Percentiles rank a stretch among this genome's conserved stretches.
These are phyloP conservation scores for Punctularia strigosozonata DNA, from an alignment of 768 basidiomycete species.

Conservation along the genomic window DNA sequence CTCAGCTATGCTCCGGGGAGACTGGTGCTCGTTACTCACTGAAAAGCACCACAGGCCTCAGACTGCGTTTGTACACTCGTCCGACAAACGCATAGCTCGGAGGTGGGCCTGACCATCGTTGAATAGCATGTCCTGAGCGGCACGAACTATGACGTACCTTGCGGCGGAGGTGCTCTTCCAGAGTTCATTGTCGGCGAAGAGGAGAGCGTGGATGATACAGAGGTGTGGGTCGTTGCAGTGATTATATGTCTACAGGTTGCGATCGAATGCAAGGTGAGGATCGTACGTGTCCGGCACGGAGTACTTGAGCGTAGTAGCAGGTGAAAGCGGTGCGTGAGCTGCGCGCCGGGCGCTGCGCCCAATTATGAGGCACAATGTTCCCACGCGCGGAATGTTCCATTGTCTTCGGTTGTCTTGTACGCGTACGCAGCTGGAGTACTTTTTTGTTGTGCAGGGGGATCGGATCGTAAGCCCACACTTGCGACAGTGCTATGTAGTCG, in stretches of 20 bases:
- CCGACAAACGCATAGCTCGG: slow-evolving; percentile 51
- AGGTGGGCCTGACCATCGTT: slow-evolving; percentile 14
- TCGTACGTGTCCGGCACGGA: neutral
- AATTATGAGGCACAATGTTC: no score
- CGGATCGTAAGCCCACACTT: no score
- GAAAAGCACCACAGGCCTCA: slow-evolving; percentile 48
- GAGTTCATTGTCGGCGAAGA: neutral
- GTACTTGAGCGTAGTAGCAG: no score
- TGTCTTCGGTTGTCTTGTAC: no score
- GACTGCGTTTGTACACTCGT: slow-evolving; percentile 40
- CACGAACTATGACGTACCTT: neutral
- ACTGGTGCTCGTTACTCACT: slow-evolving; percentile 13
- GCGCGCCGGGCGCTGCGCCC: no score
- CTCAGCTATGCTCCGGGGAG: neutral
- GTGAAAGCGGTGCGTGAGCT: no score
- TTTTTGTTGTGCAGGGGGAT: no score
- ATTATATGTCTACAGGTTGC: neutral
- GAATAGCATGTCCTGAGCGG: neutral
- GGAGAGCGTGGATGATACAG: neutral
- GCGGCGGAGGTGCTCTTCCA: neutral
- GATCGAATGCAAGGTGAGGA: neutral
- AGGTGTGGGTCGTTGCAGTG: neutral
- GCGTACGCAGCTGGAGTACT: no score
- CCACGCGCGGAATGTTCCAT: no score
- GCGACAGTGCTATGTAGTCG: no score